A percentile compares a stretch with the other conserved stretches of the same genome.
Evolutionary conservation across 306 rosid species (phyloP).

Genomic region (Glycine tomentella): DNA sequence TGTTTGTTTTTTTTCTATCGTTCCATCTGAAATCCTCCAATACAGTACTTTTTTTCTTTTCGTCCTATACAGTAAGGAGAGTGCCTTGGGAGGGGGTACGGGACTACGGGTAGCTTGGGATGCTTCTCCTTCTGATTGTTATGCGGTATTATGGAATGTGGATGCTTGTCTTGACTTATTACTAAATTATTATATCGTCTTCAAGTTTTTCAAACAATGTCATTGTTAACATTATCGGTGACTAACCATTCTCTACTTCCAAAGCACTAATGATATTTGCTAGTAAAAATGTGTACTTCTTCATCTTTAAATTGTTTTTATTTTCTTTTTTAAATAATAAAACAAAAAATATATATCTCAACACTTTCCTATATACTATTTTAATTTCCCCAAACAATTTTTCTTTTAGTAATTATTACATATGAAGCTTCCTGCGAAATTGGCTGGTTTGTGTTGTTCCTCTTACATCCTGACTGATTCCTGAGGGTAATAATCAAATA

Average conservation of each 20-base stretch:
- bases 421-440: neutral
- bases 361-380: neutral
- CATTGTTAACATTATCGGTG: no score
- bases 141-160: neutral
- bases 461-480: neutral
- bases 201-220: no score
- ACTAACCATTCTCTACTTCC: no score
- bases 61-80: neutral
- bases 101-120: neutral
- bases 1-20: neutral
- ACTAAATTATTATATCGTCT: no score
- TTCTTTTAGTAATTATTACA: neutral
- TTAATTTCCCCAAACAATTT: neutral
- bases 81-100: neutral
- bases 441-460: neutral
- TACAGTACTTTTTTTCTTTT: neutral
- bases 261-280: neutral
- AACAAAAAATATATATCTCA: neutral
- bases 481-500: no score
- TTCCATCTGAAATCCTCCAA: neutral
- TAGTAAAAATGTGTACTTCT: neutral
- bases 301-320: neutral
- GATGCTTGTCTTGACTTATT: no score
- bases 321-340: neutral
- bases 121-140: neutral